Evolutionary conservation across 2,329 filamentous ascomycete genomes (phyloP).

Genomic region (Xenosphaeropsis pyriputrescens): DNA sequence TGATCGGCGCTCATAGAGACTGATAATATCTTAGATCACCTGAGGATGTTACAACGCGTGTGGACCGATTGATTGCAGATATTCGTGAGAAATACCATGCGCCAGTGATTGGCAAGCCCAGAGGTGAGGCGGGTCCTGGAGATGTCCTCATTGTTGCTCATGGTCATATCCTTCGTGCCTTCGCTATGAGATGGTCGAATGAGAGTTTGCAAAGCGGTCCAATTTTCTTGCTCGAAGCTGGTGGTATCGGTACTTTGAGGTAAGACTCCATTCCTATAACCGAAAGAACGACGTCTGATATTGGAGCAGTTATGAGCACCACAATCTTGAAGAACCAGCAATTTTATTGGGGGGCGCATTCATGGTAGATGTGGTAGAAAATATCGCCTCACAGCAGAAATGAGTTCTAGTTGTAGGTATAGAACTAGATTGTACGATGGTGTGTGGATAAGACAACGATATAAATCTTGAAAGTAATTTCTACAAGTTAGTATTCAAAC

Average conservation of each 20-base stretch:
- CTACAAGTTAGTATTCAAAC: no score
- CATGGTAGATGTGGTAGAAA: constrained; percentile 21
- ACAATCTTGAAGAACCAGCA: constrained; percentile 63
- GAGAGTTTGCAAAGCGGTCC: constrained; percentile 62
- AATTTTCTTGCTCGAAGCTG: constrained; percentile 72
- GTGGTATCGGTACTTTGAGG: constrained; percentile 65
- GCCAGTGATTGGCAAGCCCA: constrained; percentile 38
- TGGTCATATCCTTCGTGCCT: constrained; percentile 76
- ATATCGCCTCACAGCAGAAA: background rate
- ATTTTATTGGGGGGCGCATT: constrained; percentile 66
- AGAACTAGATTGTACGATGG: no score
- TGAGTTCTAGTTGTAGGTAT: no score
- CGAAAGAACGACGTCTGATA: background rate
- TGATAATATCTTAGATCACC: constrained; percentile 19
- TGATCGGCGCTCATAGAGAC: background rate
- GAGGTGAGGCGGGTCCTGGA: constrained; percentile 28
- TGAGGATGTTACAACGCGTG: constrained; percentile 52
- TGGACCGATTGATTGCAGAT: constrained; percentile 64
- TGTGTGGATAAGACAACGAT: no score
- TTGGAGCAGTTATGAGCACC: constrained; percentile 53
- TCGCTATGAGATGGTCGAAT: constrained; percentile 75
- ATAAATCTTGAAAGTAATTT: no score
- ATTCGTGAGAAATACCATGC: constrained; percentile 54
- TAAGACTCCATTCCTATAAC: background rate
- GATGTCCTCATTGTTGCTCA: constrained; percentile 77